Conservation (phyloP, 2,329 filamentous ascomycete species). For the Dendryphion nanum region DNA sequence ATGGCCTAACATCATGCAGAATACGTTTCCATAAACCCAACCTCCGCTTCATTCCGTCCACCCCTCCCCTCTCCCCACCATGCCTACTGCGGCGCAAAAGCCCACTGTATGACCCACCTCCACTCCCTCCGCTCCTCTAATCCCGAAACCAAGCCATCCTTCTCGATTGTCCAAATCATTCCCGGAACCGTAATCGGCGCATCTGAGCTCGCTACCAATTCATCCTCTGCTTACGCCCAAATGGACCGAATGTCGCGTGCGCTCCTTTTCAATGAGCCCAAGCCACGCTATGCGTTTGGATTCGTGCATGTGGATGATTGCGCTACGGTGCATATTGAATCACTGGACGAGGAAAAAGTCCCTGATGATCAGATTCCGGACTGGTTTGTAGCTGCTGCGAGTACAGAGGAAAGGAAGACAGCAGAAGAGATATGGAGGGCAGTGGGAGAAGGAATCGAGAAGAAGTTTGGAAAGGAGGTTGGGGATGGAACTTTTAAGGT, state of each 20-base stretch:
- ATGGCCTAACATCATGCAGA: too few relatives aligned
- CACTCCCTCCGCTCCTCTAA: constrained; percentile 10
- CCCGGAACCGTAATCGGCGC: constrained; percentile 35
- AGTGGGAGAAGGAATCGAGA: constrained; percentile 20
- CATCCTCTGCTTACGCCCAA: constrained; percentile 13
- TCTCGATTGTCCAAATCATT: constrained; percentile 32
- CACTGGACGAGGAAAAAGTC: constrained; percentile 19
- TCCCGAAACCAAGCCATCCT: constrained; percentile 10
- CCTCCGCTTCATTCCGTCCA: constrained; percentile 20
- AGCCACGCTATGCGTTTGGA: constrained; percentile 32
- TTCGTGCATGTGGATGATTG: constrained; percentile 35
- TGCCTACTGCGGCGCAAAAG: constrained; percentile 34
- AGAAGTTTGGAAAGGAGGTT: constrained; percentile 15
- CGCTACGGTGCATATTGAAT: constrained; percentile 30
- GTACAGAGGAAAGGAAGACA: constrained; percentile 16
- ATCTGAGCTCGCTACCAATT: constrained; percentile 25
- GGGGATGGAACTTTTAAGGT: constrained; percentile 18
- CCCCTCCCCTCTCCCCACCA: constrained; percentile 30
- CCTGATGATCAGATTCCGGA: constrained; percentile 17
- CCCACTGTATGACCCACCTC: constrained; percentile 33
- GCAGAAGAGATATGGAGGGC: constrained; percentile 21
- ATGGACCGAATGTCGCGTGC: constrained; percentile 35
- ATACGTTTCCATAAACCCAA: constrained; percentile 18
- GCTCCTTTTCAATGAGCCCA: constrained; percentile 28
- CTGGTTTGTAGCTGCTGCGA: constrained; percentile 29